Evolutionary conservation across 805 yeast species (phyloP).

Genomic region (Teunomyces kruisii): DNA sequence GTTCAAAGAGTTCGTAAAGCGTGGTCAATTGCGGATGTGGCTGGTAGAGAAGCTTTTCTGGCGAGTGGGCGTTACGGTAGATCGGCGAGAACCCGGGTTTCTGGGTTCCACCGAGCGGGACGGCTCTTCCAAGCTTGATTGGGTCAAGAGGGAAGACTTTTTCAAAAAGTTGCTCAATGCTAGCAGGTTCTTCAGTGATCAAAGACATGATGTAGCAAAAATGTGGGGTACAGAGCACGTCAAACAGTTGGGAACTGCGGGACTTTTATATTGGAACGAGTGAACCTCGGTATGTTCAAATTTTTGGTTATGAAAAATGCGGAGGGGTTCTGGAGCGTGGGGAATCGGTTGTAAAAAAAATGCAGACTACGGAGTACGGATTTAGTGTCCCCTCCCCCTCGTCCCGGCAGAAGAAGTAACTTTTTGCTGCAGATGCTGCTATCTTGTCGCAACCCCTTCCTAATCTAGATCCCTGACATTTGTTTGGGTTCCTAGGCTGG

Average conservation of each 20-base stretch:
- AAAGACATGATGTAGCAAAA: slow-evolving; percentile 6
- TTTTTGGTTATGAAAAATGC: not conserved
- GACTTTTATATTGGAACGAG: not conserved
- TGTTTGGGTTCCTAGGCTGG: too few species aligned
- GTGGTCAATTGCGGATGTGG: slow-evolving; percentile 49
- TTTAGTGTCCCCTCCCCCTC: too few species aligned
- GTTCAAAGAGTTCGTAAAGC: slow-evolving; percentile 44
- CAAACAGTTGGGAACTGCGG: not conserved
- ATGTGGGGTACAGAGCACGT: not conserved
- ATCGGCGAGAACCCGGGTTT: slow-evolving; percentile 50
- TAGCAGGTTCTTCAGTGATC: slow-evolving; percentile 14
- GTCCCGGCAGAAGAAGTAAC: too few species aligned
- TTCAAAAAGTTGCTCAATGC: slow-evolving; percentile 11
- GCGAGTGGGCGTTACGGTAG: slow-evolving; percentile 42
- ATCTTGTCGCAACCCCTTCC: too few species aligned
- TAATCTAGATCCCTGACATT: too few species aligned
- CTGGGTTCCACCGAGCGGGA: slow-evolving; percentile 37
- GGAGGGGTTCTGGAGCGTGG: not conserved
- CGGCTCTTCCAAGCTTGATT: slow-evolving; percentile 8
- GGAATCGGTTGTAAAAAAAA: not conserved
- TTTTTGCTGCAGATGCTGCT: not conserved
- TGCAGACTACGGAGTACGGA: too few species aligned
- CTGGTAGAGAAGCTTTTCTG: slow-evolving; percentile 25
- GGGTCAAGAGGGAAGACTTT: slow-evolving; percentile 13
- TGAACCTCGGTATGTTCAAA: not conserved